Evolutionary conservation across 805 yeast genomes (phyloP), one percentile per base, ranked within the genome.

Genomic region (Tetrapisispora fleetii): DNA sequence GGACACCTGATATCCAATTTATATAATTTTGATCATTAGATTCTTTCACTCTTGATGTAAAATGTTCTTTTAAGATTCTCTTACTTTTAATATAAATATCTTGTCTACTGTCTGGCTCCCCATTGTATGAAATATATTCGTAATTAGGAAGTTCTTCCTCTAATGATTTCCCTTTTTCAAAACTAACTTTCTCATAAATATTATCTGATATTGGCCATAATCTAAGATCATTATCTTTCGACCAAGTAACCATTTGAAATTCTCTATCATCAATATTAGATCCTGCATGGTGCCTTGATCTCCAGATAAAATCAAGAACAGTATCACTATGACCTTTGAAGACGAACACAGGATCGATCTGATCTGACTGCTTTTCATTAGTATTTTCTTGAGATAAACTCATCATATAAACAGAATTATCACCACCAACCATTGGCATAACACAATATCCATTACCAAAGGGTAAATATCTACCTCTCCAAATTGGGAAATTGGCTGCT

Each of bases 171-270:
- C 68, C 68, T 50, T 73, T 65, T 3, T 63, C 64, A 57, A 70
- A 78, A 46, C 67, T 64, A 43, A 79, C 72, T 37, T 70, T 70
- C 8, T 69, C 72, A 53, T 81, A 75, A 17, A 76, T 62, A 7
- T 69, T 70, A 3, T 77, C 77, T 16, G 71, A 61, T 17, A 80
- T 65, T 0, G 88, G 84, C 97, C 97, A 91, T 43, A 90, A 67
- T 51, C 90, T 73, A 50, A 93, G 69, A 60, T 87, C 95, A 55
- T 81, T 78, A 61, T 93, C 98, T 46, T 85, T 81, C 1, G 95
- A 83, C 97, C 98, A 91, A 0, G 98, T 87, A 1, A 93, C 91
- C 45, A 93, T 65, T 63, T 93, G 98, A 60, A 79, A 93, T 50
- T 90, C 96, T 48, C 91, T 72, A 67, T 86, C 88, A 55, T 81